A percentile compares a stretch with the other conserved stretches of the same genome.
Evolutionary conservation across 2,329 filamentous ascomycete species (phyloP).

Genomic region (Harringtonia lauricola): DNA sequence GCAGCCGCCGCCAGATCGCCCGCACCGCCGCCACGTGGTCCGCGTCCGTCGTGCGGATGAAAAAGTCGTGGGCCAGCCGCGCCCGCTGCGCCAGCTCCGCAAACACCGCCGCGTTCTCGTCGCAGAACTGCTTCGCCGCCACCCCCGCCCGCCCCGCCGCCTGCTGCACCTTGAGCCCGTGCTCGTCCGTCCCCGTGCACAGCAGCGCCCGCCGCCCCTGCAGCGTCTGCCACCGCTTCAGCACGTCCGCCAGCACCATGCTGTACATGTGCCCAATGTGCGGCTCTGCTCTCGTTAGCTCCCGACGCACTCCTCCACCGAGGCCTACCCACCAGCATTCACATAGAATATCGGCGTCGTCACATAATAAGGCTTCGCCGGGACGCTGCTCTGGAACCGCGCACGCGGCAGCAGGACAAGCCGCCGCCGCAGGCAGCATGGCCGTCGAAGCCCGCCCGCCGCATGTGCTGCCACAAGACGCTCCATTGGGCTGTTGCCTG

Average conservation of each 20-base stretch:
- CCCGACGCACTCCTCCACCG: background rate
- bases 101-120: slow-evolving; percentile 72
- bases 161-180: slow-evolving; percentile 94
- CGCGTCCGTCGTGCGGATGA: slow-evolving; percentile 82
- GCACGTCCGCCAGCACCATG: slow-evolving; percentile 79
- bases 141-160: slow-evolving; percentile 63
- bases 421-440: background rate
- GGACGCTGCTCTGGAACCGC: background rate
- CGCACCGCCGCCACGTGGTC: slow-evolving; percentile 77
- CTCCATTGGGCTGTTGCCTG: background rate
- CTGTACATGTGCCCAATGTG: slow-evolving; percentile 93
- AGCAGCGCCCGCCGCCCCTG: slow-evolving; percentile 52
- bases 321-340: slow-evolving; percentile 62
- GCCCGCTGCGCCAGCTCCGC: slow-evolving; percentile 59
- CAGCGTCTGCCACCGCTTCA: slow-evolving; percentile 84
- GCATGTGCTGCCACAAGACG: background rate
- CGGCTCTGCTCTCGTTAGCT: slow-evolving; percentile 50
- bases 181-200: slow-evolving; percentile 90
- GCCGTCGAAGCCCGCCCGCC: background rate
- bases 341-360: slow-evolving; percentile 99
- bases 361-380: slow-evolving; percentile 76
- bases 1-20: slow-evolving; percentile 77
- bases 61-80: slow-evolving; percentile 68
- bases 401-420: background rate
- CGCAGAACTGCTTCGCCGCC: slow-evolving; percentile 76